Percentiles rank a stretch among this genome's conserved stretches.
Evolutionary conservation across 768 basidiomycete genomes (phyloP).

Genomic region (Pleurotus salmoneostramineus): DNA sequence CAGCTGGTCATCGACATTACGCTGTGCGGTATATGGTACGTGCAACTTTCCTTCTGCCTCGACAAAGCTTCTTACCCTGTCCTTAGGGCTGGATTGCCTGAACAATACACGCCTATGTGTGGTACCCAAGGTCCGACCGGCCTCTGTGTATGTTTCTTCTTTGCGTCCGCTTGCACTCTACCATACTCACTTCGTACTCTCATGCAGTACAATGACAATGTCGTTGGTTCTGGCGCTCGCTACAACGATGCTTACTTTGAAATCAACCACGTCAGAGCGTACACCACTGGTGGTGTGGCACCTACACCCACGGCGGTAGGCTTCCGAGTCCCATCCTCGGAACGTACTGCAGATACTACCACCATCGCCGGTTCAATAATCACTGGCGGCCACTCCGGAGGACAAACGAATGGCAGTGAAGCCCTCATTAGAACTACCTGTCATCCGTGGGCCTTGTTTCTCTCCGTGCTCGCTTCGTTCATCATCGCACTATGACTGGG

Average conservation of each 20-base stretch:
- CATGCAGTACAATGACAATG: conserved; percentile 46
- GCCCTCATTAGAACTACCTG: background rate
- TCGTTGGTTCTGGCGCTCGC: conserved; percentile 36
- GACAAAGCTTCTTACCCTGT: background rate
- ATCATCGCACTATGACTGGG: too few relatives aligned
- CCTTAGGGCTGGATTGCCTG: conserved; percentile 39
- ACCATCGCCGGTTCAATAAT: background rate
- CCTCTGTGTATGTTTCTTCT: conserved; percentile 22
- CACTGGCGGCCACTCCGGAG: background rate
- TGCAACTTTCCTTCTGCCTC: background rate
- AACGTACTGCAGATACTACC: background rate
- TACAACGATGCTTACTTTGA: conserved; percentile 59
- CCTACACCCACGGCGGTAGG: conserved; percentile 5
- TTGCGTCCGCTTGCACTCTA: background rate
- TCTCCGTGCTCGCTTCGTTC: too few relatives aligned
- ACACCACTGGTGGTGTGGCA: conserved; percentile 11
- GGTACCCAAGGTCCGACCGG: conserved; percentile 28
- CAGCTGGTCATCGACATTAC: conserved; percentile 51
- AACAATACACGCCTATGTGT: conserved; percentile 34
- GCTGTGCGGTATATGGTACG: conserved; percentile 43
- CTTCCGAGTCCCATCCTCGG: background rate
- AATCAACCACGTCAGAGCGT: conserved; percentile 53
- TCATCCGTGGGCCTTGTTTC: background rate
- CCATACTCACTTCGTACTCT: background rate
- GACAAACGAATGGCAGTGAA: too few relatives aligned